A percentile compares a stretch with the other conserved stretches of the same genome.
Evolutionary conservation across 768 basidiomycete genomes (phyloP).

Genomic region (Antrodiella citrinella): DNA sequence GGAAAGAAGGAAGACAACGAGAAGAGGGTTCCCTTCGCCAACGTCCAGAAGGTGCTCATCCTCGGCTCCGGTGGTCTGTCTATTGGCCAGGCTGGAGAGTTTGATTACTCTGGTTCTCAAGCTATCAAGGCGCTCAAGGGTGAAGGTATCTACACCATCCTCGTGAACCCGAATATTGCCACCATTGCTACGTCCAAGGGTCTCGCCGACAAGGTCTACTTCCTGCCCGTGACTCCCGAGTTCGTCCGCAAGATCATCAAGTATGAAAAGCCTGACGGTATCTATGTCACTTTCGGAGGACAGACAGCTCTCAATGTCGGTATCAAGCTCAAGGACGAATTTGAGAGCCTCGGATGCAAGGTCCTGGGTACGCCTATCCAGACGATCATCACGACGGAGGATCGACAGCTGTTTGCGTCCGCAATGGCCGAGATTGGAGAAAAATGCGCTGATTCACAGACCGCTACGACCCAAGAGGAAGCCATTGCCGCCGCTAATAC

Average conservation of each 20-base stretch:
- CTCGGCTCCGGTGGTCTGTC: conserved; percentile 96
- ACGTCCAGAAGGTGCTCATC: conserved; percentile 91
- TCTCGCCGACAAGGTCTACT: conserved; percentile 98
- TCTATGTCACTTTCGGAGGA: conserved; percentile 97
- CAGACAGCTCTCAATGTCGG: conserved; percentile 97
- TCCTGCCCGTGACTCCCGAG: conserved; percentile 96
- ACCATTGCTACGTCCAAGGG: conserved; percentile 97
- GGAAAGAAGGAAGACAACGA: conserved; percentile 83
- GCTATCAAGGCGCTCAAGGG: conserved; percentile 99
- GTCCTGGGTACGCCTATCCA: conserved; percentile 96
- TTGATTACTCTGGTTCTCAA: conserved; percentile 99
- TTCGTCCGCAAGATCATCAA: conserved; percentile 98
- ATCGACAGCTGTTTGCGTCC: conserved; percentile 85
- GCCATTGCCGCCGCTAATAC: conserved; percentile 71
- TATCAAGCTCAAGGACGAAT: conserved; percentile 96
- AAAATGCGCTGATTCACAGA: conserved; percentile 84
- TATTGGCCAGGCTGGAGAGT: conserved; percentile 98
- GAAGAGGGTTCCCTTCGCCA: conserved; percentile 54
- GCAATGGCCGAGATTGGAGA: conserved; percentile 97
- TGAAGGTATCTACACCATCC: conserved; percentile 98
- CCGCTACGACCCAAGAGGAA: conserved; percentile 82
- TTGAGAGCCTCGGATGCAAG: conserved; percentile 78
- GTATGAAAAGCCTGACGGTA: conserved; percentile 97
- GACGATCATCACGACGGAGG: conserved; percentile 96
- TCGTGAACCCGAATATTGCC: conserved; percentile 98